phyloP scores from a whole-genome alignment of 306 rosid genomes.

The Crataegus laevigata region DNA sequence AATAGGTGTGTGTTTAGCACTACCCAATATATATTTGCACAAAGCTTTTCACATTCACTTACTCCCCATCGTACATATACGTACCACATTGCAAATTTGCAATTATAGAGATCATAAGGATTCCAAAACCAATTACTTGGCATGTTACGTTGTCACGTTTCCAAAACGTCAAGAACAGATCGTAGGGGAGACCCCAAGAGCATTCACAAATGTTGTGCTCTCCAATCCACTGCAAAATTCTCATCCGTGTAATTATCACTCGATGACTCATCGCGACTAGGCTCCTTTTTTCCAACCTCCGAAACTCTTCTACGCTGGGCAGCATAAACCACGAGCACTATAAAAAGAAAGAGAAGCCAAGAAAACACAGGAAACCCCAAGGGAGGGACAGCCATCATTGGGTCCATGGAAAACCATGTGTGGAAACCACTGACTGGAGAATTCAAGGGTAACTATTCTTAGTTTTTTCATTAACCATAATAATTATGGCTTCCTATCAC shows the following conservation, averaged over 20 bases:
- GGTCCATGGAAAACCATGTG: background rate
- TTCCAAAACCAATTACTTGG: background rate
- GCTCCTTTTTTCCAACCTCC: slow-evolving; percentile 28
- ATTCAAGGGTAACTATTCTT: background rate
- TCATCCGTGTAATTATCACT: slow-evolving; percentile 71
- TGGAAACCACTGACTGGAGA: background rate
- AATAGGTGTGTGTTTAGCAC: too few relatives aligned
- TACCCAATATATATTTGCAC: too few relatives aligned
- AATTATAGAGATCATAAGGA: background rate
- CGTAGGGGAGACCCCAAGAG: background rate
- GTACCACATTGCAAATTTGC: too few relatives aligned
- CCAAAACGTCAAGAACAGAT: background rate
- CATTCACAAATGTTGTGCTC: slow-evolving; percentile 79
- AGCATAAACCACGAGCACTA: background rate
- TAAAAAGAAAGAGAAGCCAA: background rate
- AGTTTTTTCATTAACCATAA: background rate
- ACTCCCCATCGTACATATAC: background rate
- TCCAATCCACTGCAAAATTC: slow-evolving; percentile 84
- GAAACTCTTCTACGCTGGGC: slow-evolving; percentile 38
- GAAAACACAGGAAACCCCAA: background rate
- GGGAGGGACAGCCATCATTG: background rate
- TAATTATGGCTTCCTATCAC: background rate
- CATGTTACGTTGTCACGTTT: background rate
- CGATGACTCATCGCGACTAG: slow-evolving; percentile 45
- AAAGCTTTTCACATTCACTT: background rate